Evolutionary conservation across 768 basidiomycete genomes (phyloP), one percentile per base, ranked within the genome.

Genomic region (Lactarius deliciosus): DNA sequence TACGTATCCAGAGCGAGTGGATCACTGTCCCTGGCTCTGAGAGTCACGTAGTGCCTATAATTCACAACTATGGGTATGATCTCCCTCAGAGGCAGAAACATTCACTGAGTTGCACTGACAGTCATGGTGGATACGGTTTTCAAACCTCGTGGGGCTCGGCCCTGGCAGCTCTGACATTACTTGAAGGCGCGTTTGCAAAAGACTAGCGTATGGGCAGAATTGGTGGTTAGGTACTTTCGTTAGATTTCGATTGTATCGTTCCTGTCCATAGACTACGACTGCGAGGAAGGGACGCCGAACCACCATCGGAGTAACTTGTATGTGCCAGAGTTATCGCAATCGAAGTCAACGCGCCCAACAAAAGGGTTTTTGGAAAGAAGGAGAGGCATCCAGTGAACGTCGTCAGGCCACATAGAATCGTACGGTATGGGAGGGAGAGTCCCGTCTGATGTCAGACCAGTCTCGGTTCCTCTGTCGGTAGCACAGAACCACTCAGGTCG

Each of bases 401-500:
- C 92, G 59, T 85, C 84, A 1, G 82, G 83, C 84, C 85, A 85
- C 84, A 85, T 84, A 53, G 79, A 73, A 36, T 81, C 80, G 72
- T 84, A 89, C 0, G 92, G 92, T 36, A 93, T 85, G 0, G 76
- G 70, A 32, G 77, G 74, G 6, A 77, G 56, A 59, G 22, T 22
- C 13, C 56, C 43, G 0, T 45, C 47, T 4, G 53, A 43, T 55
- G 9, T 58, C 36, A 13, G 36, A 60, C 41, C 50, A 61, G 58
- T 30, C 57, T 68, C 69, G 15, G 38, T 8, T 28, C 34, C 43
- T 2, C 22, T 64, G 40, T 64, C 54, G 30, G 65, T 70, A 10
- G 81, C 70, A 18, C 81, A 76, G 73, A 92, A 94, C 93, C 93
- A 96, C 72, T 86, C 74, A 0, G 94, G 94, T 22, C 81, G 81